Percentiles rank a stretch among this genome's conserved stretches.
These are phyloP conservation scores for Aurifilum marmelostoma DNA, from an alignment of 2,329 filamentous ascomycete genomes.

Conservation along the genomic window DNA sequence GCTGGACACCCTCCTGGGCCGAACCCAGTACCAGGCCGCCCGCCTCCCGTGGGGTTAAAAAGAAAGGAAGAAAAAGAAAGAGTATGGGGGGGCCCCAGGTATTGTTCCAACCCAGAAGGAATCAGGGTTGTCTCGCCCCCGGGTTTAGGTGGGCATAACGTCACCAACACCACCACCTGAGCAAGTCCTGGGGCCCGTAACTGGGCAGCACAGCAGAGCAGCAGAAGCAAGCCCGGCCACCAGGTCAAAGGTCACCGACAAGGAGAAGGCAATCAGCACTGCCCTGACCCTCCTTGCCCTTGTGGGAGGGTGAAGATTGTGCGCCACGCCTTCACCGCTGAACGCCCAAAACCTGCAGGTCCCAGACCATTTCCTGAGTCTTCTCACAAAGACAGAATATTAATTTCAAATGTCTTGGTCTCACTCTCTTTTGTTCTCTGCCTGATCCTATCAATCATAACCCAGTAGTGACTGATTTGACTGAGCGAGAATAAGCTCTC, in stretches of 20 bases:
- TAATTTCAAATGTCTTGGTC: not conserved
- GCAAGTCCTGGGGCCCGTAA: not conserved
- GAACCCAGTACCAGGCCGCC: not conserved
- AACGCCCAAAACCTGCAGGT: not conserved
- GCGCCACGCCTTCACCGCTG: not conserved
- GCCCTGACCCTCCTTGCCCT: not conserved
- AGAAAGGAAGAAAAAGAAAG: not conserved
- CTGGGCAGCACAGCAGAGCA: not conserved
- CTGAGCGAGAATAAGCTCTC: not conserved
- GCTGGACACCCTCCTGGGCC: not conserved
- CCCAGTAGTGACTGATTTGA: not conserved
- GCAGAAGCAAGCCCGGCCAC: constrained; percentile 1
- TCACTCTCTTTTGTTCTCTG: not conserved
- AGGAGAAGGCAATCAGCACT: not conserved
- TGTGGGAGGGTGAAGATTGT: not conserved
- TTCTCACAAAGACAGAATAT: not conserved
- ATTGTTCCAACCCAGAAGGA: too few species aligned
- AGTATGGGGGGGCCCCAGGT: constrained; percentile 6
- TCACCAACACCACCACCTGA: constrained; percentile 1
- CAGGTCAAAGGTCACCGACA: too few species aligned
- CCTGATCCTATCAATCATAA: not conserved
- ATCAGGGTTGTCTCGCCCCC: too few species aligned
- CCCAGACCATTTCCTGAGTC: not conserved
- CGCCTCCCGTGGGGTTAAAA: constrained; percentile 9
- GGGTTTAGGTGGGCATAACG: too few species aligned